These are phyloP conservation scores for Diaporthe ampelina DNA, from an alignment of 2,329 filamentous ascomycete genomes.

Conservation along the genomic window DNA sequence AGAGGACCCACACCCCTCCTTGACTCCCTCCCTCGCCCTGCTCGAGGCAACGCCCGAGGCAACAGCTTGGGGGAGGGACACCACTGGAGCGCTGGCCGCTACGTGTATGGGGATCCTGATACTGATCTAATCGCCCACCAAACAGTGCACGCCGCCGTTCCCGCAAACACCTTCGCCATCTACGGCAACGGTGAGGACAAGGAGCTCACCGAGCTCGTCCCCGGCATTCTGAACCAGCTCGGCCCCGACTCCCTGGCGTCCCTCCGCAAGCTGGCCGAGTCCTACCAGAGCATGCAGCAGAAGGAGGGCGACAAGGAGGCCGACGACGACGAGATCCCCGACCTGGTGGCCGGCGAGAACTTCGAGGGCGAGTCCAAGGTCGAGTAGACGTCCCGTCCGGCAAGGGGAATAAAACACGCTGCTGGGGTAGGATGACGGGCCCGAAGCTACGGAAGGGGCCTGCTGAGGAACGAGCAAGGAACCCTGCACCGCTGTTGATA, in stretches of 20 bases:
- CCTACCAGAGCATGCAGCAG: constrained; percentile 99
- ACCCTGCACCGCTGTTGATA: constrained; percentile 29
- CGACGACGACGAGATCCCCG: constrained; percentile 94
- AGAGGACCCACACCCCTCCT: constrained; percentile 4
- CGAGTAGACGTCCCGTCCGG: constrained; percentile 72
- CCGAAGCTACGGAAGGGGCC: constrained; percentile 28
- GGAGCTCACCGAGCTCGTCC: constrained; percentile 99
- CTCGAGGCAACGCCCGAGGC: background rate
- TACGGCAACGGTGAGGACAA: constrained; percentile 99
- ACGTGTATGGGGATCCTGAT: background rate
- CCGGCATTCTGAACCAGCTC: constrained; percentile 99
- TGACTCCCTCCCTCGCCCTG: background rate
- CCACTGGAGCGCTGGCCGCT: background rate
- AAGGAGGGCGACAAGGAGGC: constrained; percentile 83
- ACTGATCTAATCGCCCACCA: constrained; percentile 35
- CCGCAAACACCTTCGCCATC: constrained; percentile 99
- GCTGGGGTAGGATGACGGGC: constrained; percentile 36
- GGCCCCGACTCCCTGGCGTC: constrained; percentile 98
- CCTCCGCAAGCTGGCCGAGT: constrained; percentile 98
- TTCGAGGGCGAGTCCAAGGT: constrained; percentile 89
- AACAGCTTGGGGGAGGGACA: background rate
- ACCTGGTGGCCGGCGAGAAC: constrained; percentile 96
- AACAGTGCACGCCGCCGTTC: constrained; percentile 94
- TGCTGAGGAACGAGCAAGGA: constrained; percentile 21
- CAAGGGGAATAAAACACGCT: constrained; percentile 28